Conservation (phyloP, 2,329 filamentous ascomycete species). For the Diaporthe citrichinensis region DNA sequence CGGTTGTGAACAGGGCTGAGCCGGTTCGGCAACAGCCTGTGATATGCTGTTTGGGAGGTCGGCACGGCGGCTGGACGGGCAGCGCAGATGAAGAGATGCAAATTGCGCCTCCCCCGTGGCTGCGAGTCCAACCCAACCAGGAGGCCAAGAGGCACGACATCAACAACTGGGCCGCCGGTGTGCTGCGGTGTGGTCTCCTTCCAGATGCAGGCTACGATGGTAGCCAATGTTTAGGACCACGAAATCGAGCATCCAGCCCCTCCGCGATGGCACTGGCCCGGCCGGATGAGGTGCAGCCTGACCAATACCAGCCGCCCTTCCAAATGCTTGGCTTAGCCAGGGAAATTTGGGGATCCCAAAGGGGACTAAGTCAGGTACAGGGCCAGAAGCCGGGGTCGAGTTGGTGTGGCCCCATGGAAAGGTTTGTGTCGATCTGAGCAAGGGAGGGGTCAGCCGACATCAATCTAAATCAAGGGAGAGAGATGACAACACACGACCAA, state of each 20-base stretch:
- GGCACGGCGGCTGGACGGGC: conserved; percentile 20
- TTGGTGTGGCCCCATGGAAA: not conserved
- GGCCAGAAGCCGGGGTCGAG: conserved; percentile 8
- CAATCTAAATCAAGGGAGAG: conserved; percentile 11
- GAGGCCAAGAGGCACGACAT: not conserved
- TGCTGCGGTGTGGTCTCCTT: not conserved
- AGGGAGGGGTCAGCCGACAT: conserved; percentile 23
- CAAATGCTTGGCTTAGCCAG: conserved; percentile 28
- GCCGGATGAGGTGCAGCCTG: not conserved
- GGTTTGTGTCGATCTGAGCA: conserved; percentile 22
- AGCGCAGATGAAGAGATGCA: not conserved
- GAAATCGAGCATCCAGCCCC: conserved; percentile 15
- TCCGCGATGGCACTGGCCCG: not conserved
- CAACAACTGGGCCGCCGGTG: not conserved
- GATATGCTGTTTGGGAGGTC: not conserved
- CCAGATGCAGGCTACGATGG: conserved; percentile 5
- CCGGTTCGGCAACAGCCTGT: not conserved
- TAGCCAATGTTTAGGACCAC: conserved; percentile 8
- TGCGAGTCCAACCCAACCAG: not conserved
- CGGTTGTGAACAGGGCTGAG: conserved; percentile 16
- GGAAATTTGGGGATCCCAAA: conserved; percentile 27
- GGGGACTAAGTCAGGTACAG: conserved; percentile 30
- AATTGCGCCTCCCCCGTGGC: not conserved
- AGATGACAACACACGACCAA: conserved; percentile 19
- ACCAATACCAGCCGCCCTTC: conserved; percentile 26